phyloP scores from a whole-genome alignment of 805 yeast species.

The Pichia membranifaciens region DNA sequence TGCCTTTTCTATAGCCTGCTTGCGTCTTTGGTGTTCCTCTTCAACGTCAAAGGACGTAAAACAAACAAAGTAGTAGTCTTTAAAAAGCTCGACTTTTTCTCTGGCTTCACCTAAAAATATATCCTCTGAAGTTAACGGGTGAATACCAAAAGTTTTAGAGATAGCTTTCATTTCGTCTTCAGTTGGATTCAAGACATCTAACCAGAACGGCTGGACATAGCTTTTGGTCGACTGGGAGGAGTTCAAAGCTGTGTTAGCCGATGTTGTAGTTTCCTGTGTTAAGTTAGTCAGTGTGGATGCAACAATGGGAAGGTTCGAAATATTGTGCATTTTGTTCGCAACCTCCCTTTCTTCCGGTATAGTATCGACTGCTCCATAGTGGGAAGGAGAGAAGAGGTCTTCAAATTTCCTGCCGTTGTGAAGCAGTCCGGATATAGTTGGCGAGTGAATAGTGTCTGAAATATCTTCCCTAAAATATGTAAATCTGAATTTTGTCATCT shows the following conservation, averaged over 20 bases:
- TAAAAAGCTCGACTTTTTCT: constrained; percentile 90
- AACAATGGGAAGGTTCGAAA: background rate
- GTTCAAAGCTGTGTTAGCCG: background rate
- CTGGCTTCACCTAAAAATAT: constrained; percentile 89
- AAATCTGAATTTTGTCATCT: constrained; percentile 58
- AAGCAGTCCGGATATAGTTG: constrained; percentile 75
- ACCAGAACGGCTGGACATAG: constrained; percentile 66
- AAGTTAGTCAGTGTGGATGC: background rate
- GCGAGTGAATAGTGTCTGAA: constrained; percentile 84
- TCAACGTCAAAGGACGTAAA: constrained; percentile 80
- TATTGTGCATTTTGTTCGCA: background rate
- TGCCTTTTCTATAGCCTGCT: constrained; percentile 23
- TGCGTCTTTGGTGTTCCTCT: constrained; percentile 52
- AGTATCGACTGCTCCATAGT: constrained; percentile 20
- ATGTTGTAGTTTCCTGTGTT: background rate
- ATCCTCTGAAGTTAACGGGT: constrained; percentile 95
- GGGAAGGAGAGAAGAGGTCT: constrained; percentile 53
- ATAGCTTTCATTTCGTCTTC: constrained; percentile 95
- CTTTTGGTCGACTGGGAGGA: constrained; percentile 1
- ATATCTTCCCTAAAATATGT: constrained; percentile 90
- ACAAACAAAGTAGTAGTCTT: constrained; percentile 86
- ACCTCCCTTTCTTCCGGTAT: background rate
- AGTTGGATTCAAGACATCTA: constrained; percentile 86
- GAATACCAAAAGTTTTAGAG: constrained; percentile 88
- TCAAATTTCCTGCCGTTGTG: constrained; percentile 48